Evolutionary conservation across 129 eudicot species (phyloP).

Genomic region (Artemisia argyi): DNA sequence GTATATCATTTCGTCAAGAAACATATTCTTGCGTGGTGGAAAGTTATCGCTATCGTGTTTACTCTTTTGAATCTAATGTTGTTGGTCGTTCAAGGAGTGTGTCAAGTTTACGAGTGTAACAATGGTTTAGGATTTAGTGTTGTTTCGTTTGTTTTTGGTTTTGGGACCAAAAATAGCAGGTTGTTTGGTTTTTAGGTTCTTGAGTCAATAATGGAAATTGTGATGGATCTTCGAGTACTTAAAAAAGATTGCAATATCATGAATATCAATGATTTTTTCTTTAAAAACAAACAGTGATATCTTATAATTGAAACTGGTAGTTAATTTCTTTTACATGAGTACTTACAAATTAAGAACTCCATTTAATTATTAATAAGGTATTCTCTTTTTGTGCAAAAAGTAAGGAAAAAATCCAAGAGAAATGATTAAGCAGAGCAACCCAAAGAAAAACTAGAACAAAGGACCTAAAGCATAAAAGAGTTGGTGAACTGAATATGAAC

Average conservation of each 20-base stretch:
- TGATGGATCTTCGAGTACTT: background rate
- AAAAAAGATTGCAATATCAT: background rate
- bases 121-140: conserved; percentile 19
- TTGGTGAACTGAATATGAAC: too few species aligned
- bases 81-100: conserved; percentile 24
- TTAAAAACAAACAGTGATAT: too few species aligned
- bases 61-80: conserved; percentile 32
- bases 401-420: too few species aligned
- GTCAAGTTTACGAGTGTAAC: conserved; percentile 31
- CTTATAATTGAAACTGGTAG: too few species aligned
- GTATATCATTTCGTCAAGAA: conserved; percentile 34
- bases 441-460: too few species aligned
- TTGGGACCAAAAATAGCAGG: background rate
- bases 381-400: too few species aligned
- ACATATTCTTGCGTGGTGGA: conserved; percentile 37
- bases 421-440: too few species aligned
- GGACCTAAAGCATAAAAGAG: too few species aligned
- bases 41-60: conserved; percentile 28
- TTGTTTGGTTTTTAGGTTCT: background rate
- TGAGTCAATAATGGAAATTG: background rate
- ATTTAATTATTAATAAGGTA: too few species aligned
- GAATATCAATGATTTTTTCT: too few species aligned
- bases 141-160: conserved; percentile 9
- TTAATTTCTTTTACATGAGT: too few species aligned
- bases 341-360: too few species aligned